These are phyloP conservation scores for Pyrrhoderma noxium DNA, from an alignment of 1,284 basidiomycete genomes.

Conservation along the genomic window DNA sequence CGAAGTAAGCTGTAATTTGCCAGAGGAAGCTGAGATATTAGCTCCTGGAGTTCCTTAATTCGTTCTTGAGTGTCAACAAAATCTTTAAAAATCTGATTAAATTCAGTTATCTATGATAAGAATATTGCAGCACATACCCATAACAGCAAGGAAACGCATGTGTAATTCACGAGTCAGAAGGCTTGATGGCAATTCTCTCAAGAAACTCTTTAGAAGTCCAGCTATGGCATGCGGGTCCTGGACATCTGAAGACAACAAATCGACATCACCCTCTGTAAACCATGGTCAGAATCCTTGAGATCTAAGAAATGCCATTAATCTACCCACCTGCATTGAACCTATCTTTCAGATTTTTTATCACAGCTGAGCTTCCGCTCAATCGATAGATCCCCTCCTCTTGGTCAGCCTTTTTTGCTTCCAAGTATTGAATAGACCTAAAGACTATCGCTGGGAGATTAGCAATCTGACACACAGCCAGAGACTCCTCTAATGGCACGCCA, in stretches of 20 bases:
- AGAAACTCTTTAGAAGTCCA: slow-evolving; percentile 83
- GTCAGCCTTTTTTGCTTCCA: slow-evolving; percentile 87
- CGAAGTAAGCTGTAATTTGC: slow-evolving; percentile 93
- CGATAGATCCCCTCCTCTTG: slow-evolving; percentile 98
- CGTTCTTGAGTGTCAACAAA: slow-evolving; percentile 83
- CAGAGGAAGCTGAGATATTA: slow-evolving; percentile 83
- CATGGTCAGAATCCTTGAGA: background rate
- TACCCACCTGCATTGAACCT: slow-evolving; percentile 79
- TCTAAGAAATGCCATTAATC: background rate
- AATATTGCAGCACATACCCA: slow-evolving; percentile 52
- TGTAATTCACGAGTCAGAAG: slow-evolving; percentile 90
- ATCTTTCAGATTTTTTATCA: slow-evolving; percentile 91
- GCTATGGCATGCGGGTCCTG: slow-evolving; percentile 96
- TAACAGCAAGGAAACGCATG: slow-evolving; percentile 80
- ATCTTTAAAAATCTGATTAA: slow-evolving; percentile 41
- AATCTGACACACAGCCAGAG: slow-evolving; percentile 83
- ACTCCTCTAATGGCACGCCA: slow-evolving; percentile 82
- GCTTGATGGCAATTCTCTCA: slow-evolving; percentile 86
- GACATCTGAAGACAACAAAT: slow-evolving; percentile 82
- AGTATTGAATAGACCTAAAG: slow-evolving; percentile 87
- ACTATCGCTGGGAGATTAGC: slow-evolving; percentile 90
- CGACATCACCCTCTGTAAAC: slow-evolving; percentile 78
- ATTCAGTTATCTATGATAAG: slow-evolving; percentile 8
- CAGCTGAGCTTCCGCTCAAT: slow-evolving; percentile 85
- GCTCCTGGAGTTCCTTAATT: slow-evolving; percentile 76